Evolutionary conservation across 176 grass and related monocot genomes (phyloP), one percentile per base, ranked within the genome.

Genomic region (Lolium perenne): DNA sequence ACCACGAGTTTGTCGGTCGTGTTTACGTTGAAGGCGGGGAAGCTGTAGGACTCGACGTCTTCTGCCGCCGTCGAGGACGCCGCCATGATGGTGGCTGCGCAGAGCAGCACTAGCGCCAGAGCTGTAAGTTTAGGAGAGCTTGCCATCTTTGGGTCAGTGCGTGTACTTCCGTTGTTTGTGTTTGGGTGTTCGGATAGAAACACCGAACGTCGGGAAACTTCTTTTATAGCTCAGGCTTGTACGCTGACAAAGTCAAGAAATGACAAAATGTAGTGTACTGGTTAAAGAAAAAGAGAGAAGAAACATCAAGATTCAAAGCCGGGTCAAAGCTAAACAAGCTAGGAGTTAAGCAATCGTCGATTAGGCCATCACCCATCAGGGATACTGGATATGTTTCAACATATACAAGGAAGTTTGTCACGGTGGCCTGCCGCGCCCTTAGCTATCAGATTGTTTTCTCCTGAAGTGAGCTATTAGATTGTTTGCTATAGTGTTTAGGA

Each of bases 231-330:
- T 50, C 48, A 4, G 14, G 6, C 45, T 1, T 17, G 16, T 14
- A 45, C 7, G 48, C 22, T 76, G 73, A 51, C 72, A 75, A 75
- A 29, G 72, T 53, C 72, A 53, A 74, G 47, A 75, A 75, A 75
- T 2, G 46, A 76, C 48, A 54, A 32, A 43, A 43, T 70, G 9
- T 7, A 22, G 70, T 48, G 21, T 15, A 23, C 41, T 23, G 4
- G 69, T 72, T 20, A 72, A 21, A 22, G 41, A 13, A 21, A 22
- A 40, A 21, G 10, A 21, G 69, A 21, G 40, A 72, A 72, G 40
- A 72, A 47, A 47, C 15, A 41, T 47, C 20, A 74, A 47, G 8
- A 47, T 65, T 47, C 23, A 71, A 20, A 10, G 66, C 16, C 9
- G 18, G 40, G 66, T 41, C 66, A 70, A 72, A 72, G 40, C 38